Percentiles rank a stretch among this genome's conserved stretches.
Conservation (phyloP, 352 stramenopile species). For the Globisporangium mamillatum region DNA sequence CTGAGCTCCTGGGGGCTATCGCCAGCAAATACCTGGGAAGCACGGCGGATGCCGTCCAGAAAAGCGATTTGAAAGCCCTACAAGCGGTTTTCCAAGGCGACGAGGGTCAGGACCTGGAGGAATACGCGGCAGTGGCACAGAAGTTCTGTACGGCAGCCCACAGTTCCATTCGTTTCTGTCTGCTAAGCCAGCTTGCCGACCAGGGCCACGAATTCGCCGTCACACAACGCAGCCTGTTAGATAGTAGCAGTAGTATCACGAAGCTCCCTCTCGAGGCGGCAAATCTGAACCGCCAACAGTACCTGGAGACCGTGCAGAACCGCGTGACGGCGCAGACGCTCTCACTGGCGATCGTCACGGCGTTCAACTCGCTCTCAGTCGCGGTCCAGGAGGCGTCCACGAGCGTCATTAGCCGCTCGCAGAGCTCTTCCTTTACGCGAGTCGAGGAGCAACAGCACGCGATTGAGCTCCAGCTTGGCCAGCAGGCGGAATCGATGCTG, state of each 20-base stretch:
- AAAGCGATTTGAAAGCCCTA: neutral
- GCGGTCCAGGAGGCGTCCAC: neutral
- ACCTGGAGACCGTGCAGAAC: constrained; percentile 1
- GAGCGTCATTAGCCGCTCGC: neutral
- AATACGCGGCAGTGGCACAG: neutral
- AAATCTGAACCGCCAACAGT: neutral
- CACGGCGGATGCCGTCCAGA: neutral
- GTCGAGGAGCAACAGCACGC: neutral
- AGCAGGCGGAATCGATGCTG: neutral
- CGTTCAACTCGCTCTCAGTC: constrained; percentile 2
- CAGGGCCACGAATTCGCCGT: neutral
- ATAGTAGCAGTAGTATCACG: neutral
- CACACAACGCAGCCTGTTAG: neutral
- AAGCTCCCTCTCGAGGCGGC: neutral
- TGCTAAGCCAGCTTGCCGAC: neutral
- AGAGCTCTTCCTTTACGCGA: neutral
- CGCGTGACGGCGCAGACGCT: neutral
- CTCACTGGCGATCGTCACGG: neutral
- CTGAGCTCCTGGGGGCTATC: neutral
- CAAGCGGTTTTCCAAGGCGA: neutral
- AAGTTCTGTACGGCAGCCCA: neutral
- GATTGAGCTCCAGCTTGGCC: neutral
- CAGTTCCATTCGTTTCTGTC: neutral
- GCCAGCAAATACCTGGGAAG: constrained; percentile 1
- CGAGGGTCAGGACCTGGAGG: neutral